Conservation (phyloP, 768 basidiomycete species). For the Boletus rufocinnamomeus region DNA sequence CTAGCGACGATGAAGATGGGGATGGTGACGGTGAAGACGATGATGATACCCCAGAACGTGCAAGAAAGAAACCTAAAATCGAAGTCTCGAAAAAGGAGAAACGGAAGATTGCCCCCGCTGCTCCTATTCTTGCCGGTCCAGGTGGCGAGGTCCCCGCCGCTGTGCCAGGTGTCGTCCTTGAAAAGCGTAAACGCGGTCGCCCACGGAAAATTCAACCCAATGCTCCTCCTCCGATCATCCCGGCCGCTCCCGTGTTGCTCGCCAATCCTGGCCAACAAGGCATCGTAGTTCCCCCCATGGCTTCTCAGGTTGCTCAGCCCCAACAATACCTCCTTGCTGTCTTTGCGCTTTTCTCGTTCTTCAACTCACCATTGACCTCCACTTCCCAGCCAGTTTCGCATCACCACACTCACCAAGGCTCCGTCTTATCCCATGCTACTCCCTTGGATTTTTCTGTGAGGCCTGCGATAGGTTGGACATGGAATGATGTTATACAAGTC, state of each 20-base stretch:
- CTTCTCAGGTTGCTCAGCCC: constrained; percentile 24
- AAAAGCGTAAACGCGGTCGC: constrained; percentile 83
- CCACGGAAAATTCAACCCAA: constrained; percentile 70
- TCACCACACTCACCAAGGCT: constrained; percentile 58
- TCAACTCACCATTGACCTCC: constrained; percentile 69
- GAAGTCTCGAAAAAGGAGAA: constrained; percentile 47
- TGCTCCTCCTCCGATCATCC: constrained; percentile 37
- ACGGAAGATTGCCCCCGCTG: constrained; percentile 36
- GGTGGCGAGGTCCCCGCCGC: constrained; percentile 30
- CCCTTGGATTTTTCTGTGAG: constrained; percentile 19
- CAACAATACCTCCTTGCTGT: constrained; percentile 78
- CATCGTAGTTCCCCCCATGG: constrained; percentile 14
- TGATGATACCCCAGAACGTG: constrained; percentile 44
- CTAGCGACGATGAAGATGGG: constrained; percentile 45
- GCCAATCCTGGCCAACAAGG: constrained; percentile 18
- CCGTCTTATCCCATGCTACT: constrained; percentile 49
- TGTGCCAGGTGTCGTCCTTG: constrained; percentile 43
- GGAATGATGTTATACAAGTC: constrained; percentile 56
- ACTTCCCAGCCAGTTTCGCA: constrained; percentile 34
- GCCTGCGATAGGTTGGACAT: constrained; percentile 39
- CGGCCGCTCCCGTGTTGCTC: constrained; percentile 25
- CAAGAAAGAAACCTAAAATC: constrained; percentile 65
- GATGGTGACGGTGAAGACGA: constrained; percentile 44
- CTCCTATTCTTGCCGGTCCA: constrained; percentile 23
- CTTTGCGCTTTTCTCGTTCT: constrained; percentile 84